Conservation (phyloP, 169 alveolate species). For the Plasmodium yoelii region DNA sequence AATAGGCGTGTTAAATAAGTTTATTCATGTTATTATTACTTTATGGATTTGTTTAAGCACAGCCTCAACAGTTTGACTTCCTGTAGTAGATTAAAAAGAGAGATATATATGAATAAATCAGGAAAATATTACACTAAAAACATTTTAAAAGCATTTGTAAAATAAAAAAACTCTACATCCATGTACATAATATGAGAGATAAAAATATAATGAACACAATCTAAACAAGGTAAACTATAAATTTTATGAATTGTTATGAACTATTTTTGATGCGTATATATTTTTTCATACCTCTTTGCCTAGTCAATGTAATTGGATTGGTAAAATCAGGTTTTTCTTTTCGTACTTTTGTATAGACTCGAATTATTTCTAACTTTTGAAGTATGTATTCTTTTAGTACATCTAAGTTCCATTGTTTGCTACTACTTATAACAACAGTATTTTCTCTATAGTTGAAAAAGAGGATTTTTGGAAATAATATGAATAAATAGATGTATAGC, state of each 20-base stretch:
- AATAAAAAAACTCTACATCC: background rate
- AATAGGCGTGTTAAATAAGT: slow-evolving; percentile 48
- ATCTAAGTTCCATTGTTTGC: slow-evolving; percentile 80
- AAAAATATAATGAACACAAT: too few species aligned
- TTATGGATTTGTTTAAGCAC: slow-evolving; percentile 81
- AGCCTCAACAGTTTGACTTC: slow-evolving; percentile 79
- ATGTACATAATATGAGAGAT: background rate
- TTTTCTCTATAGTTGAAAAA: slow-evolving; percentile 38
- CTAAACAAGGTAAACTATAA: too few species aligned
- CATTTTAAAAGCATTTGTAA: background rate
- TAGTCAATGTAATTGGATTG: slow-evolving; percentile 93
- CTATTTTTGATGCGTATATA: too few species aligned
- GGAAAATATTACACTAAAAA: background rate
- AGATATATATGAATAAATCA: slow-evolving; percentile 1
- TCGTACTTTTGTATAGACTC: slow-evolving; percentile 97
- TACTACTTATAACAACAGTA: slow-evolving; percentile 70
- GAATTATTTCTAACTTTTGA: slow-evolving; percentile 79
- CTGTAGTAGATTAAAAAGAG: slow-evolving; percentile 23
- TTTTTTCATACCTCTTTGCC: slow-evolving; percentile 83
- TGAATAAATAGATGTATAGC: background rate
- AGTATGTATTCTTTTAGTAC: slow-evolving; percentile 79
- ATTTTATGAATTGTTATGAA: too few species aligned
- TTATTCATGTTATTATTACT: slow-evolving; percentile 28
- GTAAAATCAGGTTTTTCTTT: slow-evolving; percentile 96
- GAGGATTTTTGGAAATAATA: background rate